These are phyloP conservation scores for Peniophora sp. DNA, from an alignment of 1,284 basidiomycete species.

Conservation along the genomic window DNA sequence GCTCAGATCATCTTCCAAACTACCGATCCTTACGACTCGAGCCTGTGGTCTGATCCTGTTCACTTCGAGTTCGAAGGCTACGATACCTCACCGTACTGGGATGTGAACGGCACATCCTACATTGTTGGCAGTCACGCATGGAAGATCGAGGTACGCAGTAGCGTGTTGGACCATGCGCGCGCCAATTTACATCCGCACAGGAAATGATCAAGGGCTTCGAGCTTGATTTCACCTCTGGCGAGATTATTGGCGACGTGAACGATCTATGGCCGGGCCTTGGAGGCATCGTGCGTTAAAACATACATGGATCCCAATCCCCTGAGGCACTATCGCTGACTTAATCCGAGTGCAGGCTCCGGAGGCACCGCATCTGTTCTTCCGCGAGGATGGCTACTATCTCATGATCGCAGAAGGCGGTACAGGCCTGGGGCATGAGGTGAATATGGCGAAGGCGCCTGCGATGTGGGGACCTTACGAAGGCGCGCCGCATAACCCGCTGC, in stretches of 20 bases:
- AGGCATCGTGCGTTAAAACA: constrained; percentile 15
- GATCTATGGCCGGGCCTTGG: constrained; percentile 28
- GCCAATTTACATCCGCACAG: not conserved
- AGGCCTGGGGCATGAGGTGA: constrained; percentile 25
- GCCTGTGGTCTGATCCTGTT: constrained; percentile 26
- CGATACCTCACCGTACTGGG: constrained; percentile 29
- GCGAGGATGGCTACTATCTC: constrained; percentile 20
- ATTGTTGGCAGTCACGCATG: constrained; percentile 26
- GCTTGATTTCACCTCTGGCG: constrained; percentile 24
- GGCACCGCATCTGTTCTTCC: constrained; percentile 19
- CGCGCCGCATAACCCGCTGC: constrained; percentile 16
- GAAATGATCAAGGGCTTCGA: constrained; percentile 23
- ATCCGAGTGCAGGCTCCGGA: constrained; percentile 17
- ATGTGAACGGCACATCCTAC: constrained; percentile 24
- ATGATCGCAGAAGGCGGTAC: constrained; percentile 24
- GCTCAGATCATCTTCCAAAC: constrained; percentile 26
- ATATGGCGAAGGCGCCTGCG: constrained; percentile 20
- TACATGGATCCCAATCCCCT: too few relatives aligned
- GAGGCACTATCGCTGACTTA: not conserved
- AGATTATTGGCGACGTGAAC: constrained; percentile 17
- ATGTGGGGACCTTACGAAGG: constrained; percentile 19
- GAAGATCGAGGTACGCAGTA: constrained; percentile 16
- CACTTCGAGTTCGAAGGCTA: constrained; percentile 28
- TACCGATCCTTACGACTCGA: constrained; percentile 18
- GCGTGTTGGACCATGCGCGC: too few relatives aligned